Base-by-base conservation (phyloP, 1,284 basidiomycete genomes). In the Vanrija pseudolonga region DNA sequence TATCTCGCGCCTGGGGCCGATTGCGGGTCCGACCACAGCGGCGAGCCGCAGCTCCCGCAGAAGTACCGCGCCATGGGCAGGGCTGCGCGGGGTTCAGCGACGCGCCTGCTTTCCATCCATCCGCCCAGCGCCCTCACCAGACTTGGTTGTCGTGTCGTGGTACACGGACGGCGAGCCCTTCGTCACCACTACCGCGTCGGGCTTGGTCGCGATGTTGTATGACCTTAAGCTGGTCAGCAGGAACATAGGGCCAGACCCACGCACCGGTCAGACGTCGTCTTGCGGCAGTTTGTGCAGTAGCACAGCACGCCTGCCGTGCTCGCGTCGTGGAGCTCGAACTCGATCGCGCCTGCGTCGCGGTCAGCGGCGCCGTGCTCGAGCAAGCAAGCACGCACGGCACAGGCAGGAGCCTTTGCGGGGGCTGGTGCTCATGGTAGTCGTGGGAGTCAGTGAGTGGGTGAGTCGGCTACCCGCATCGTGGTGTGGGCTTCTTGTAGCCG, bases 21-120 rank as follows among this genome's bases (percentile, higher is more conserved):
- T 6, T 19, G 19, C 17, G 57, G 57, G 44, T 59, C 57, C 17
- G 53, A 52, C 50, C 50, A 59, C 12, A 59, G 52, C 4, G 53
- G 40, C 9, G 24, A 42, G 20, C 57, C 57, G 47, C 57, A 59
- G 36, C 50, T 50, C 19, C 53, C 50, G 50, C 57, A 59, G 47
- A 59, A 59, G 24, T 18, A 47, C 43, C 57, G 57, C 17, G 36
- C 12, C 53, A 54, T 54, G 15, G 50, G 50, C 47, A 50, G 52
- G 2, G 8, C 32, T 32, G 32, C 2, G 32, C 2, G 32, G 9
- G 24, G 24, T 4, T 32, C 2, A 14, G 32, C 9, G 24, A 4
- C 9, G 24, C 24, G 4, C 24, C 24, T 26, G 5, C 24, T 9
- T 26, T 9, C 24, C 24, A 5, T 4, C 24, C 24, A 26, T 15